Conservation (phyloP, 352 stramenopile genomes). For the Phytophthora sp. region DNA sequence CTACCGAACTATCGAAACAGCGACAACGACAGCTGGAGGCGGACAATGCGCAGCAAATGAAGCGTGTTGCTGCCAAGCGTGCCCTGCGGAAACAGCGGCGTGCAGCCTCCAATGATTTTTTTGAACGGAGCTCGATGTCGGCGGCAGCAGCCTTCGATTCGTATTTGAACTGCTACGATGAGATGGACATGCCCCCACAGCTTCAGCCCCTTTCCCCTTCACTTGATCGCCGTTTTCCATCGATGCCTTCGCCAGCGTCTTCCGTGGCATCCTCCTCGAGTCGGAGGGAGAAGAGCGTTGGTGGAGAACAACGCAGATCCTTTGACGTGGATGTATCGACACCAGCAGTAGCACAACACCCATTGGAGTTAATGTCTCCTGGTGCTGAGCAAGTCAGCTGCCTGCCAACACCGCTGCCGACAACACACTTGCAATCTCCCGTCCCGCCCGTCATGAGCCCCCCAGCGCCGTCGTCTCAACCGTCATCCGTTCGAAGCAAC, state of each 20-base stretch:
- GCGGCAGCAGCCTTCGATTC: slow-evolving; percentile 15
- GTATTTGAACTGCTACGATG: slow-evolving; percentile 44
- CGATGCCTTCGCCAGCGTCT: slow-evolving; percentile 18
- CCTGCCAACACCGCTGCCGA: slow-evolving; percentile 21
- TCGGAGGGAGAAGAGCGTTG: slow-evolving; percentile 14
- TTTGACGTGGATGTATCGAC: slow-evolving; percentile 3
- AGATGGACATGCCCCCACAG: slow-evolving; percentile 44
- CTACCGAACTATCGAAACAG: slow-evolving; percentile 55
- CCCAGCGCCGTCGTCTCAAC: not conserved
- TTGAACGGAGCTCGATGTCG: slow-evolving; percentile 39
- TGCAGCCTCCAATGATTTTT: slow-evolving; percentile 45
- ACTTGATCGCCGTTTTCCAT: slow-evolving; percentile 11
- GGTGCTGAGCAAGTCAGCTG: slow-evolving; percentile 20
- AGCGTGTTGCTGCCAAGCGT: slow-evolving; percentile 36
- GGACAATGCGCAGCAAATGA: slow-evolving; percentile 24
- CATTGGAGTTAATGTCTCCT: slow-evolving; percentile 33
- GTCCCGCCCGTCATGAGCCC: slow-evolving; percentile 23
- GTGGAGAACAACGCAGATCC: slow-evolving; percentile 2
- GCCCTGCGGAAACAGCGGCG: slow-evolving; percentile 43
- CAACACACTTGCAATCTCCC: slow-evolving; percentile 31
- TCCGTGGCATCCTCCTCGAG: slow-evolving; percentile 25
- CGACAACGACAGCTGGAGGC: slow-evolving; percentile 35
- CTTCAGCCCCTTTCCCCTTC: slow-evolving; percentile 30
- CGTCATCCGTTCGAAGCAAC: slow-evolving; percentile 9
- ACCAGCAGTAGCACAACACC: not conserved